phyloP scores from a whole-genome alignment of 371 early-diverging fungal species.

The Mucor saturninus region DNA sequence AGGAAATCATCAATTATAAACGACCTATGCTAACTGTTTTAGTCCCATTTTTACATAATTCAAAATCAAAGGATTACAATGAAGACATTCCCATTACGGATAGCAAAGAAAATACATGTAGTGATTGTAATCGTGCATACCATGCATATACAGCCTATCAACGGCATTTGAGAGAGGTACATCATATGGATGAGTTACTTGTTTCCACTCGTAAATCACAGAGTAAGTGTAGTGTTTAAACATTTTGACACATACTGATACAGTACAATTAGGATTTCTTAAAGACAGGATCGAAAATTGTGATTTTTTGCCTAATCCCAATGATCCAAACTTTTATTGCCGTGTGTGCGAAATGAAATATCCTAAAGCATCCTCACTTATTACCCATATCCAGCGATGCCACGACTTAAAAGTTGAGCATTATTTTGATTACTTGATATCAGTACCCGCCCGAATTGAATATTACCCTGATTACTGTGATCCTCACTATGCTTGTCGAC shows the following conservation, averaged over 20 bases:
- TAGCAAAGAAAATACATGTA: not conserved
- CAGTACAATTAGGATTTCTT: too few relatives aligned
- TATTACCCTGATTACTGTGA: not conserved
- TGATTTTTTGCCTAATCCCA: not conserved
- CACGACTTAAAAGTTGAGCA: not conserved
- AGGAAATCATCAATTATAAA: too few relatives aligned
- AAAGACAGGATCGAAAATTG: not conserved
- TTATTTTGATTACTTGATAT: not conserved
- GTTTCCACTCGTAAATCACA: not conserved
- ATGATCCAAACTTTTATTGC: not conserved
- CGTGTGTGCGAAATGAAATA: not conserved
- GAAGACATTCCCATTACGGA: not conserved
- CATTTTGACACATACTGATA: too few relatives aligned
- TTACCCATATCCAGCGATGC: not conserved
- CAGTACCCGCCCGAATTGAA: not conserved
- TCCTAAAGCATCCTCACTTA: not conserved
- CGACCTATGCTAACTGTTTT: not conserved
- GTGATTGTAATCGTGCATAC: not conserved
- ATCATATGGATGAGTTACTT: not conserved
- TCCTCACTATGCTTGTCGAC: not conserved
- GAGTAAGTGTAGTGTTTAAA: not conserved
- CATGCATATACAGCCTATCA: not conserved
- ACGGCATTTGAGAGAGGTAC: not conserved
- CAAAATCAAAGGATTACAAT: not conserved
- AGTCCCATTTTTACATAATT: not conserved